phyloP scores from a whole-genome alignment of 2,329 filamentous ascomycete species.

The Metarhizium album region DNA sequence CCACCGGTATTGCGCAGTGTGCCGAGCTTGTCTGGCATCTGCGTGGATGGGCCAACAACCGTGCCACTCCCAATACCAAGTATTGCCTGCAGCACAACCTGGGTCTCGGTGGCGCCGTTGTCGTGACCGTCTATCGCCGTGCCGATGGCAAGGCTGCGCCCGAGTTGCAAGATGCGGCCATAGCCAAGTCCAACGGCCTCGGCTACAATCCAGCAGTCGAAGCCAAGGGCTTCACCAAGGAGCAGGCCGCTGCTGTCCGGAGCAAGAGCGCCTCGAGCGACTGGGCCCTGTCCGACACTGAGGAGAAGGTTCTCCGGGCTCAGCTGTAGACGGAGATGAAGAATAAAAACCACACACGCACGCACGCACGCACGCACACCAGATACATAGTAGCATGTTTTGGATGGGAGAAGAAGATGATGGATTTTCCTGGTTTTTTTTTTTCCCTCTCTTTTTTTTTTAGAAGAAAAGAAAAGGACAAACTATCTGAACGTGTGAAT shows the following conservation, averaged over 20 bases:
- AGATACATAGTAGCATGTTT: background rate
- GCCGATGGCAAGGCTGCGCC: constrained; percentile 61
- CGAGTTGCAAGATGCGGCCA: constrained; percentile 47
- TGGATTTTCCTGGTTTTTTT: too few relatives aligned
- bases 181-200: constrained; percentile 56
- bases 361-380: too few relatives aligned
- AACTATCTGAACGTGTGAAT: too few relatives aligned
- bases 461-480: too few relatives aligned
- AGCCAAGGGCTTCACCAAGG: constrained; percentile 77
- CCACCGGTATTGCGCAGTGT: constrained; percentile 90
- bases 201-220: constrained; percentile 89
- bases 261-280: constrained; percentile 54
- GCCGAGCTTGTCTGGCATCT: constrained; percentile 94
- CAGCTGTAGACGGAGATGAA: background rate
- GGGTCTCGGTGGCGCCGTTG: constrained; percentile 80
- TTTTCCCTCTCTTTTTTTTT: too few relatives aligned
- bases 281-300: constrained; percentile 65
- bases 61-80: constrained; percentile 55
- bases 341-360: too few relatives aligned
- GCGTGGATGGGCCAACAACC: constrained; percentile 91
- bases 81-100: constrained; percentile 86
- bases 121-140: constrained; percentile 80
- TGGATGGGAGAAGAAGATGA: background rate
- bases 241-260: constrained; percentile 60
- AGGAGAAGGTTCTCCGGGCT: constrained; percentile 24